A percentile compares a stretch with the other conserved stretches of the same genome.
phyloP scores from a whole-genome alignment of 202 grass and related monocot species.

The Saccharum hybrid region DNA sequence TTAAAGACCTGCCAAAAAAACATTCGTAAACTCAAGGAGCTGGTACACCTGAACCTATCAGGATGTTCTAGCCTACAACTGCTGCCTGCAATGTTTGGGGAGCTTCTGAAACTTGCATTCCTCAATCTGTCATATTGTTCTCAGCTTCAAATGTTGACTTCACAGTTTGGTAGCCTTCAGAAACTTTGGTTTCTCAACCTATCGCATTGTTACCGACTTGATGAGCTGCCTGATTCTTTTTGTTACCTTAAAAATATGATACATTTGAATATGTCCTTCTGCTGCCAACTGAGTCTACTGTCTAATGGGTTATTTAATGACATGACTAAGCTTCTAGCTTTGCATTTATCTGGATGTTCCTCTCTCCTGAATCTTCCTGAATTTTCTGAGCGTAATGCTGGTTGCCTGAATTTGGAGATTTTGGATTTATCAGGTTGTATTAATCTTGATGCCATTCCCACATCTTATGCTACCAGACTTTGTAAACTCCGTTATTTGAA shows the following conservation, averaged over 20 bases:
- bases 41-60: not conserved
- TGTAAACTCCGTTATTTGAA: not conserved
- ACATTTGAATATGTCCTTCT: not conserved
- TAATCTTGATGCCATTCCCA: not conserved
- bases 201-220: not conserved
- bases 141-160: no score
- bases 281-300: not conserved
- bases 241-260: not conserved
- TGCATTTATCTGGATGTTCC: conserved; percentile 10
- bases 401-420: not conserved
- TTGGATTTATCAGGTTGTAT: conserved; percentile 5
- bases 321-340: not conserved
- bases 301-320: not conserved
- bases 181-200: not conserved
- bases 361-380: conserved; percentile 1
- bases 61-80: not conserved
- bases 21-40: not conserved
- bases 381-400: not conserved
- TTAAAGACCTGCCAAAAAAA: not conserved
- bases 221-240: not conserved
- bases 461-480: not conserved
- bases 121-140: conserved; percentile 4
- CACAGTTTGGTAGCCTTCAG: not conserved
- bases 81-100: not conserved
- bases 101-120: not conserved